These are phyloP conservation scores for Claviceps digitariae DNA, from an alignment of 2,329 filamentous ascomycete species.

Conservation along the genomic window DNA sequence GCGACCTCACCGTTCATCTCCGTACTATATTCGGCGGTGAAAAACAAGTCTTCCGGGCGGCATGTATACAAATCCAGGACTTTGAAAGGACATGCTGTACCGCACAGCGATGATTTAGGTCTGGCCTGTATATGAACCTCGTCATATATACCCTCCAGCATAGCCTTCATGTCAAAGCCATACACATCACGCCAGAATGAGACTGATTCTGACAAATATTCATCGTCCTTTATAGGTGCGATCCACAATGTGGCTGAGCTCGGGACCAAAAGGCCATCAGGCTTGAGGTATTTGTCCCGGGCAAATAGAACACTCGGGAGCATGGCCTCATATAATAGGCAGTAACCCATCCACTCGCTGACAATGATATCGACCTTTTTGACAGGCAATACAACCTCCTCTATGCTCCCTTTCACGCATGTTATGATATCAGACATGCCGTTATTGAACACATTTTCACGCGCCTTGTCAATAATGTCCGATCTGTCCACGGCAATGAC, in stretches of 20 bases:
- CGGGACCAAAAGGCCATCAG: slow-evolving; percentile 72
- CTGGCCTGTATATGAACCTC: slow-evolving; percentile 69
- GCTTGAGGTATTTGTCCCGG: slow-evolving; percentile 70
- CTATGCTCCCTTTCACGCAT: slow-evolving; percentile 72
- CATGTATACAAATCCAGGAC: slow-evolving; percentile 65
- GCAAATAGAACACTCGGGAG: slow-evolving; percentile 83
- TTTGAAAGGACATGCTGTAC: slow-evolving; percentile 51
- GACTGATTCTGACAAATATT: slow-evolving; percentile 65
- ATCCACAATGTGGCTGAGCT: slow-evolving; percentile 74
- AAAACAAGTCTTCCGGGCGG: slow-evolving; percentile 58
- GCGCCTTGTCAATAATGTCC: slow-evolving; percentile 75
- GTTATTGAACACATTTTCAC: slow-evolving; percentile 74
- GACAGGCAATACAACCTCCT: slow-evolving; percentile 69
- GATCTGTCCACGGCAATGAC: slow-evolving; percentile 91
- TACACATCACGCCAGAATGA: slow-evolving; percentile 87
- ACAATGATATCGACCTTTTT: slow-evolving; percentile 85
- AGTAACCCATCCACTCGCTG: slow-evolving; percentile 97
- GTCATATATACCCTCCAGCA: slow-evolving; percentile 71
- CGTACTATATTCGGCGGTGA: slow-evolving; percentile 54
- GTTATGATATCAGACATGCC: slow-evolving; percentile 60
- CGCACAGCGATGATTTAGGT: slow-evolving; percentile 45
- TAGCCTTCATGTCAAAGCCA: slow-evolving; percentile 85
- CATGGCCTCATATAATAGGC: slow-evolving; percentile 89
- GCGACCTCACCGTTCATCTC: slow-evolving; percentile 49
- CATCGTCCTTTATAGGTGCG: slow-evolving; percentile 64